Evolutionary conservation across 345 rosid species (phyloP), one percentile per base, ranked within the genome.

Genomic region (Populus euphratica): DNA sequence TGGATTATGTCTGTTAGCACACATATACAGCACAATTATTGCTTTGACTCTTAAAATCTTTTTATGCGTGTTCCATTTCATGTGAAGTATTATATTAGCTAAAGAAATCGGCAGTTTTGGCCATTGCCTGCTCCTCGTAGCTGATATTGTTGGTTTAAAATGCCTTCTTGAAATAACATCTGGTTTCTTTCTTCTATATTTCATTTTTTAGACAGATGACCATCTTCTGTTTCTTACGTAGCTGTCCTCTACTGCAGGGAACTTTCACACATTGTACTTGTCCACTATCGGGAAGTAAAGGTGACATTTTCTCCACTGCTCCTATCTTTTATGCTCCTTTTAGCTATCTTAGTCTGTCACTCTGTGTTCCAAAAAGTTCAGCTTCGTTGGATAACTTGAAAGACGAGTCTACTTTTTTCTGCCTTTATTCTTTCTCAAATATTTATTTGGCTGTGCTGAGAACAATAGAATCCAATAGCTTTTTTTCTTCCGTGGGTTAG

Each of bases 211-310:
- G 65, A 27, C 64, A 8, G 29, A 56, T 56, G 63, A 59, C 13
- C 62, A 62, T 80, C 56, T 67, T 80, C 63, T 33, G 36, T 54
- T 86, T 69, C 82, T 77, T 43, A 62, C 43, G 13, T 59, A n/a
- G 54, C 76, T 83, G 77, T 65, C 73, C 72, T 69, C 64, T 74
- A 66, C 68, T 85, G 84, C 97, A 93, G 99, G 89, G 90, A 92
- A 77, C 91, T 85, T 73, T 86, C 92, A 6, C 88, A 90, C 83
- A 93, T 96, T 69, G 99, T 92, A 83, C 87, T 96, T 76, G 99
- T 96, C 68, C 99, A 96, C 81, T 96, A 93, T 79, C 88, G 87
- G 36, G 98, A 92, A 82, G 97, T 96, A 41, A 91, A 90, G 98
- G 99, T 93, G 21, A 72, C 76, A 54, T 49, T 43, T 47, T 56